Percentiles rank a stretch among this genome's conserved stretches.
Evolutionary conservation across 2,329 filamentous ascomycete species (phyloP).

Genomic region (Neofusicoccum umdonicola): DNA sequence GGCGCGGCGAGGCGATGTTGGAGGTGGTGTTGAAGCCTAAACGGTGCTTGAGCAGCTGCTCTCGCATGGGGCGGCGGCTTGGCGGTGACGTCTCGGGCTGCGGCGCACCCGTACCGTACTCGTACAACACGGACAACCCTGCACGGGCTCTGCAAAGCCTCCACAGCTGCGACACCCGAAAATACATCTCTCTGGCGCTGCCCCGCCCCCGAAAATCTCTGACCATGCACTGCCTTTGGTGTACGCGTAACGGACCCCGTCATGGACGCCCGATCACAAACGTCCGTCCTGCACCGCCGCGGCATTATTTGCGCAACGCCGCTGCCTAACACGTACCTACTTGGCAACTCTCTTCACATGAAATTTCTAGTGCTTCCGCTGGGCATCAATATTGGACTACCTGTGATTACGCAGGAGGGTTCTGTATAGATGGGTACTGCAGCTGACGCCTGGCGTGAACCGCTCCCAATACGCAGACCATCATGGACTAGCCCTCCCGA

Average conservation of each 20-base stretch:
- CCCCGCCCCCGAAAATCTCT: neutral
- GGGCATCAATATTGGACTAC: no score
- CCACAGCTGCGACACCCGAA: neutral
- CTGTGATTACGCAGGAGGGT: no score
- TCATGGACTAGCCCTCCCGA: no score
- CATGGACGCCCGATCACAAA: neutral
- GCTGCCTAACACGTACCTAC: neutral
- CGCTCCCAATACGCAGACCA: no score
- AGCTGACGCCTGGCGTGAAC: no score
- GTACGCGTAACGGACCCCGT: neutral
- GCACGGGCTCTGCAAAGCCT: neutral
- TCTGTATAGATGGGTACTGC: no score
- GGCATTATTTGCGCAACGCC: neutral
- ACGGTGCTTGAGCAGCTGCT: neutral
- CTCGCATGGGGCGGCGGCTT: neutral
- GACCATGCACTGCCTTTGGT: neutral
- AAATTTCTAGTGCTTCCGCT: no score
- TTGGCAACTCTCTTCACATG: neutral
- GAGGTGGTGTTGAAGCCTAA: conserved; percentile 12
- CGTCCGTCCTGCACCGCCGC: neutral
- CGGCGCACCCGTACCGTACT: neutral
- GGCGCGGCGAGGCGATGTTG: neutral
- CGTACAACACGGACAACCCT: neutral
- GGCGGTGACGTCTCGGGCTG: conserved; percentile 3
- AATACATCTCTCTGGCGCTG: neutral